These are phyloP conservation scores for Hericium alpestre DNA, from an alignment of 768 basidiomycete genomes.

Conservation along the genomic window DNA sequence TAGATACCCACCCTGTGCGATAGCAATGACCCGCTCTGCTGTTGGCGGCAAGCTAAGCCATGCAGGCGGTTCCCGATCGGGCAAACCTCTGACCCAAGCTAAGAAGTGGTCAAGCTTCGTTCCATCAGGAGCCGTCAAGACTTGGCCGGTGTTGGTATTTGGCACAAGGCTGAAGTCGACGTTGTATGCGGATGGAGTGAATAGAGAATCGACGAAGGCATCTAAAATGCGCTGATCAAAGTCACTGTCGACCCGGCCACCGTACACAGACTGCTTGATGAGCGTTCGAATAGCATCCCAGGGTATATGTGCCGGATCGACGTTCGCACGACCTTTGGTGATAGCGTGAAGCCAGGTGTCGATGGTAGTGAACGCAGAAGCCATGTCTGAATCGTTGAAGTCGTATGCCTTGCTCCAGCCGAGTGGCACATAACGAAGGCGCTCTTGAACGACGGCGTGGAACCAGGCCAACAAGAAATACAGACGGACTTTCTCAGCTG, in stretches of 20 bases:
- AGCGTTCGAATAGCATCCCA: conserved; percentile 92
- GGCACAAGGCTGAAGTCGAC: conserved; percentile 86
- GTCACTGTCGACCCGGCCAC: conserved; percentile 88
- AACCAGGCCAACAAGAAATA: conserved; percentile 99
- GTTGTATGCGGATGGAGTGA: conserved; percentile 83
- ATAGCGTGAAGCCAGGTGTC: conserved; percentile 77
- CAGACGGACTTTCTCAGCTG: conserved; percentile 83
- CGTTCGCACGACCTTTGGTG: conserved; percentile 82
- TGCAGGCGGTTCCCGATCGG: conserved; percentile 87
- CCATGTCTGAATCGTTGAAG: conserved; percentile 98
- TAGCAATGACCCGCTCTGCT: conserved; percentile 85
- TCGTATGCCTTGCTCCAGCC: conserved; percentile 97
- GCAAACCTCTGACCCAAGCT: conserved; percentile 78
- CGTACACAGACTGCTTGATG: conserved; percentile 93
- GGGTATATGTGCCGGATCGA: conserved; percentile 85
- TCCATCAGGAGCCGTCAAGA: conserved; percentile 75
- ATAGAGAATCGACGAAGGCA: conserved; percentile 84
- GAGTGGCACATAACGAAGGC: conserved; percentile 87
- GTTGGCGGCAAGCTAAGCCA: conserved; percentile 92
- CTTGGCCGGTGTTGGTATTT: conserved; percentile 40
- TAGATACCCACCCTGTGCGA: conserved; percentile 64
- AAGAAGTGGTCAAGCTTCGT: conserved; percentile 88
- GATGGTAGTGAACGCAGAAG: conserved; percentile 84
- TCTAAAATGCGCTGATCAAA: conserved; percentile 91
- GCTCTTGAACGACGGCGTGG: conserved; percentile 96